Evolutionary conservation across 2,329 filamentous ascomycete species (phyloP).

Genomic region (Arthrobotrys megalospora): DNA sequence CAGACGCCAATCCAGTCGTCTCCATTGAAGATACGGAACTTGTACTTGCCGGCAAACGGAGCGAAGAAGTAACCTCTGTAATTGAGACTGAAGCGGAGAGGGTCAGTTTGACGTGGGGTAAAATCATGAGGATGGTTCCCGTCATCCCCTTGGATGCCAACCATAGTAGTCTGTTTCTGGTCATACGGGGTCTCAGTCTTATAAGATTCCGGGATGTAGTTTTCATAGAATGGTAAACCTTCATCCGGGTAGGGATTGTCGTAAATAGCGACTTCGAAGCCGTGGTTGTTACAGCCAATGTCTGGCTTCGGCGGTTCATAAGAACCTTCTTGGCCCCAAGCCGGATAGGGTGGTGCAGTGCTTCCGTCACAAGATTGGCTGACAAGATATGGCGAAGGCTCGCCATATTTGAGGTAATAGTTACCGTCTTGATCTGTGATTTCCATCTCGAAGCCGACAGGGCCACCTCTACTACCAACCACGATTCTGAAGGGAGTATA

Average conservation of each 20-base stretch:
- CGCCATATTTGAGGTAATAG: slow-evolving; percentile 18
- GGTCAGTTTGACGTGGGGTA: not conserved
- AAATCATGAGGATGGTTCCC: not conserved
- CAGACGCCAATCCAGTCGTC: slow-evolving; percentile 23
- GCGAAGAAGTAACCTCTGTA: slow-evolving; percentile 24
- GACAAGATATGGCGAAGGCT: slow-evolving; percentile 9
- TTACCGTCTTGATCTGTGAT: not conserved
- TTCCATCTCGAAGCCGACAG: not conserved
- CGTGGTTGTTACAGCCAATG: not conserved
- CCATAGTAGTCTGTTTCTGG: not conserved
- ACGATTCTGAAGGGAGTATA: slow-evolving; percentile 9
- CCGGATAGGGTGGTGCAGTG: not conserved
- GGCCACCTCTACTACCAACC: not conserved
- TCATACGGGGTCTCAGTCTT: not conserved
- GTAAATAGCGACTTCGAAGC: slow-evolving; percentile 12
- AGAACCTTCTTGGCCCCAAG: not conserved
- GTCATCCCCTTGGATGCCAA: slow-evolving; percentile 11
- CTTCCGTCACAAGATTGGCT: not conserved
- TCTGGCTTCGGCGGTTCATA: not conserved
- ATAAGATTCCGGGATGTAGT: slow-evolving; percentile 11
- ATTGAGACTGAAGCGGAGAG: not conserved
- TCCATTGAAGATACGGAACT: slow-evolving; percentile 1
- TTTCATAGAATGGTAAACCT: not conserved
- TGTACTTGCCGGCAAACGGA: not conserved
- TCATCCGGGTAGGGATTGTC: slow-evolving; percentile 2